phyloP scores from a whole-genome alignment of 257 asterid genomes.

The Solanum bukasovii region DNA sequence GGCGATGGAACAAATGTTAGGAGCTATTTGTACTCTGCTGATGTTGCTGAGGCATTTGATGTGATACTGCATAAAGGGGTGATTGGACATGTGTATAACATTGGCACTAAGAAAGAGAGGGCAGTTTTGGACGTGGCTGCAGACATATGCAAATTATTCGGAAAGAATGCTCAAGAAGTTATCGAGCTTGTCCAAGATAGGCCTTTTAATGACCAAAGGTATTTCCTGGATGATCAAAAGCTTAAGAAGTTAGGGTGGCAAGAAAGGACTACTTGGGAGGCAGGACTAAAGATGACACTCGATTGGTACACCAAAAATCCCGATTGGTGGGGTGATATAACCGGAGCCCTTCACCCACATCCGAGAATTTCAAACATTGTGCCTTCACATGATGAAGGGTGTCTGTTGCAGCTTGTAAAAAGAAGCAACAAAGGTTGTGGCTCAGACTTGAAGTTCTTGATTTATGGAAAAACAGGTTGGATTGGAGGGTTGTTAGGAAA shows the following conservation, averaged over 20 bases:
- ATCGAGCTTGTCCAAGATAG: constrained; percentile 3
- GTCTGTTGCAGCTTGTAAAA: background rate
- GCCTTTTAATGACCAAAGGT: constrained; percentile 6
- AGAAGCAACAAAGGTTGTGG: background rate
- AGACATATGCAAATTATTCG: constrained; percentile 2
- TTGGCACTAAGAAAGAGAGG: constrained; percentile 9
- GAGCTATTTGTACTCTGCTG: constrained; percentile 2
- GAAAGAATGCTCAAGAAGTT: background rate
- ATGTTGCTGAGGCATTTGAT: constrained; percentile 11
- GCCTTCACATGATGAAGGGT: background rate
- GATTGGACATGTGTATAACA: constrained; percentile 4
- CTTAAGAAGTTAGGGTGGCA: constrained; percentile 5
- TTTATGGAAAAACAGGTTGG: constrained; percentile 5
- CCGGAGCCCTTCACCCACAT: constrained; percentile 9
- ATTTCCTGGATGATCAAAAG: constrained; percentile 8
- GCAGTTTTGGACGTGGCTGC: constrained; percentile 3
- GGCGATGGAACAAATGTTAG: constrained; percentile 1
- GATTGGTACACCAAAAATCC: constrained; percentile 5
- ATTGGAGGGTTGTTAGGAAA: constrained; percentile 7
- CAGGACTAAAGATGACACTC: constrained; percentile 1
- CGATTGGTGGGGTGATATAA: constrained; percentile 9
- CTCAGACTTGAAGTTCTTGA: constrained; percentile 1
- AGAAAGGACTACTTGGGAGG: constrained; percentile 2
- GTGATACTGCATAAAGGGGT: constrained; percentile 1
- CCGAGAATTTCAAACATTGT: background rate